phyloP scores from a whole-genome alignment of 1,284 basidiomycete species.

The Trichosporon inkin region DNA sequence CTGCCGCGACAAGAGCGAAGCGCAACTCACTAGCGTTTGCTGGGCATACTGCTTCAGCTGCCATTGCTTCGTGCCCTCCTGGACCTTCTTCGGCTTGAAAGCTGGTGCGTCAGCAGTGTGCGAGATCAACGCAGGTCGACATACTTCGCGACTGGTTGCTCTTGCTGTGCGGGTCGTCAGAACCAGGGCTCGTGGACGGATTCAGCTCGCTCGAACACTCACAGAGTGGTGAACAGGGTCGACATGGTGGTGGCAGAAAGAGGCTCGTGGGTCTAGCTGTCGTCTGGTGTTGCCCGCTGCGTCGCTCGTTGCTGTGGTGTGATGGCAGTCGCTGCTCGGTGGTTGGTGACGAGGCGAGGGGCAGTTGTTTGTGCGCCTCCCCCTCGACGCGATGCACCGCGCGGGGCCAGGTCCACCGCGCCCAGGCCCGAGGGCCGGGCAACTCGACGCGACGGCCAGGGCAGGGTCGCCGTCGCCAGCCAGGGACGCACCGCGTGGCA shows the following conservation, averaged over 20 bases:
- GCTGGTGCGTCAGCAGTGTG: slow-evolving; percentile 45
- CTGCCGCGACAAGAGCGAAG: too few relatives aligned
- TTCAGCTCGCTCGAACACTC: slow-evolving; percentile 12
- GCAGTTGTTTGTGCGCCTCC: slow-evolving; percentile 2
- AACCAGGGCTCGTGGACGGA: slow-evolving; percentile 16
- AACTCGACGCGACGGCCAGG: not conserved
- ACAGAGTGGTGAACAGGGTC: slow-evolving; percentile 41
- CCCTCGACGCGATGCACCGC: not conserved
- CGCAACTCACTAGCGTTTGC: slow-evolving; percentile 70
- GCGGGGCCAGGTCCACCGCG: not conserved
- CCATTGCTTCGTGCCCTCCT: slow-evolving; percentile 94
- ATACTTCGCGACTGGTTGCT: slow-evolving; percentile 43
- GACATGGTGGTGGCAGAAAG: slow-evolving; percentile 28
- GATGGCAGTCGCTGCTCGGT: not conserved
- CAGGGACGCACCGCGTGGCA: slow-evolving; percentile 1
- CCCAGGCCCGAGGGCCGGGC: not conserved
- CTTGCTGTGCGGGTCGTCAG: slow-evolving; percentile 30
- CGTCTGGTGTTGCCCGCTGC: not conserved
- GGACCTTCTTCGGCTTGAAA: slow-evolving; percentile 95
- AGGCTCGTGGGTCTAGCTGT: not conserved
- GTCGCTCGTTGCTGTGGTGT: not conserved
- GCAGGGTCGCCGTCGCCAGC: not conserved
- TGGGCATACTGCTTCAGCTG: slow-evolving; percentile 96
- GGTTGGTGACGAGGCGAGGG: not conserved
- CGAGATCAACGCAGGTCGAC: not conserved